These are phyloP conservation scores for Zhuliangozyma blackwelliae DNA, from an alignment of 1,139 yeast genomes.

Conservation along the genomic window DNA sequence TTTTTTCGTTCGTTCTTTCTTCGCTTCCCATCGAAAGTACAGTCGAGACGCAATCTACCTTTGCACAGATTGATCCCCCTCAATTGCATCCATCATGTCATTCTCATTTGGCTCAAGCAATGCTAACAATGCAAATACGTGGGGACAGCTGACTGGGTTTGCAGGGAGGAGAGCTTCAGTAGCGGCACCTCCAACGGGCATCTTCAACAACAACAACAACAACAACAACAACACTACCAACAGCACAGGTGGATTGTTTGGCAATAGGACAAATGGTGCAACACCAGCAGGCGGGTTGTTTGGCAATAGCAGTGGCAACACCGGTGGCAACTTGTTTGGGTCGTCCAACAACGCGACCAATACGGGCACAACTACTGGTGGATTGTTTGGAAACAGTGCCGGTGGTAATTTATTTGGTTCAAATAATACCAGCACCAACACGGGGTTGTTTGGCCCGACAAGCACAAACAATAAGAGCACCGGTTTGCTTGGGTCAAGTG, in stretches of 20 bases:
- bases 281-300: constrained; percentile 11
- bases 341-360: constrained; percentile 9
- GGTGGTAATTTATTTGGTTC: constrained; percentile 16
- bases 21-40: too few relatives aligned
- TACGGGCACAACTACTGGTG: constrained; percentile 7
- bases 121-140: constrained; percentile 12
- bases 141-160: constrained; percentile 25
- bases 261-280: constrained; percentile 7
- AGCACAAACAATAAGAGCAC: constrained; percentile 6
- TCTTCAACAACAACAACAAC: constrained; percentile 9
- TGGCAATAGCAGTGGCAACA: constrained; percentile 7
- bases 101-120: constrained; percentile 9
- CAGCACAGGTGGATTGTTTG: constrained; percentile 15
- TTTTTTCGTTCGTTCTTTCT: too few relatives aligned
- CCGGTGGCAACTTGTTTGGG: constrained; percentile 20
- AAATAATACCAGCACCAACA: constrained; percentile 1
- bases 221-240: constrained; percentile 7
- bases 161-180: constrained; percentile 17
- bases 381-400: constrained; percentile 15
- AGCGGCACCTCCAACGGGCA: constrained; percentile 8
- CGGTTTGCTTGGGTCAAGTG: constrained; percentile 8
- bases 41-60: too few relatives aligned
- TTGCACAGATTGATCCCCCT: too few relatives aligned
- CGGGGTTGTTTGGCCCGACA: constrained; percentile 23
- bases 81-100: constrained; percentile 3